Evolutionary conservation across 106 monocot genomes (phyloP), one percentile per base, ranked within the genome.

Genomic region (Allium cepa): DNA sequence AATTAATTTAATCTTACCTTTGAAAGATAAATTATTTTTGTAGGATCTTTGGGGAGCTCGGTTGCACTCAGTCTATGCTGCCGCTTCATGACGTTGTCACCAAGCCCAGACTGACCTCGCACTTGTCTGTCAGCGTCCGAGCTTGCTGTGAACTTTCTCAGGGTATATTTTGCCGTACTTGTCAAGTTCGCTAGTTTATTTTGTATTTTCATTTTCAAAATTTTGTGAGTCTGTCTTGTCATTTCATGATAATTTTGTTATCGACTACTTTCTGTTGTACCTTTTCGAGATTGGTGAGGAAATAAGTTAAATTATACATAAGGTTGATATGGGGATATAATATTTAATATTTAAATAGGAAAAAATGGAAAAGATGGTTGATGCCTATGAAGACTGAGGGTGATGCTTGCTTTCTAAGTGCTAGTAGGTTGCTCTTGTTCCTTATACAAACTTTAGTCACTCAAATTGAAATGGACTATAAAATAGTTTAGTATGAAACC

Each of bases 91-190:
- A 77, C 66, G 79, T 69, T 59, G 81, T 75, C 27, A 73, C 79
- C n/a, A 61, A 63, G 18, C 58, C 83, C 15, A 76, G 87, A 16
- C 88, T 94, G 17, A 91, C 88, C 17, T 85, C 85, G 12, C 87
- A 94, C 70, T 70, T 91, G n/a, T 85, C 85, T 3, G 78, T 73
- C 66, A 79, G 77, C 73, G 85, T 71, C 62, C 80, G 90, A 56
- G 91, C 94, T 15, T 94, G 85, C 79, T 94, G 90, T 69, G 94
- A 90, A 83, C 82, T 88, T 48, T 94, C 84, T 73, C 89, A 89
- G 79, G 93, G 93, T 93, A 86, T 84, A 77, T 88, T 83, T 60
- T 70, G 73, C 66, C 69, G 85, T 79, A 85, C 85, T 88, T 93
- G 92, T 78, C 86, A 83, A 67, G 93, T 90, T 90, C 89, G 89